Evolutionary conservation across 768 basidiomycete genomes (phyloP), one percentile per base, ranked within the genome.

Genomic region (Termitomyces sp.): DNA sequence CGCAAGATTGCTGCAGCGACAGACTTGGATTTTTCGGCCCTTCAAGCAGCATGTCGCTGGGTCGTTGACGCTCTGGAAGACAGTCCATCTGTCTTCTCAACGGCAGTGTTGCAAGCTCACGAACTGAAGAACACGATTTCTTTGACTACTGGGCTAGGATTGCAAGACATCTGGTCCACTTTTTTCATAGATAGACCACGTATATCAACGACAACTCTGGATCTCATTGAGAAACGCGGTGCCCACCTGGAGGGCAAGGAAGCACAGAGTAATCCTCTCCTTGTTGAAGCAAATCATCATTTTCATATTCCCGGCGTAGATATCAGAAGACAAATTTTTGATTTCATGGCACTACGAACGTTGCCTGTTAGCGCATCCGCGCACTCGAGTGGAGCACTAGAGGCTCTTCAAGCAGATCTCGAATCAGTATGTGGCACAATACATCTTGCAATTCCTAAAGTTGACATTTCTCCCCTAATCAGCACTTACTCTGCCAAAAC

Each of bases 111-210:
- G n/a, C 62, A 68, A 27, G 72, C 73, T 6, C 55, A 70, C 32
- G 62, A 64, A 6, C 72, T 95, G 3, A 72, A 77, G 37, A 68
- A 76, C 5, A 64, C 73, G 3, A 74, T 89, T 16, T 80, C 80
- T 3, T 77, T 85, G 16, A 82, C 83, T 7, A 79, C 82, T n/a
- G 94, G 95, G 4, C 74, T 83, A 25, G 89, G 87, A 23, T 72
- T 94, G 67, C 71, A 79, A 19, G 76, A 85, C 21, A 81, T 96
- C 35, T 96, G 93, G 93, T 73, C 76, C 12, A 68, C 66, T 6
- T 68, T 85, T 54, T 76, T 70, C 28, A 43, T 68, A 23, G 68
- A 68, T 16, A 59, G 65, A 34, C 52, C 61, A 17, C 49, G 66
- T 8, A n/a, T 56, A 37, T 28, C 58, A 12, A 27, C 56, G 4